Base-by-base conservation (phyloP, 2,329 filamentous ascomycete species). In the Anthostomella pinea region DNA sequence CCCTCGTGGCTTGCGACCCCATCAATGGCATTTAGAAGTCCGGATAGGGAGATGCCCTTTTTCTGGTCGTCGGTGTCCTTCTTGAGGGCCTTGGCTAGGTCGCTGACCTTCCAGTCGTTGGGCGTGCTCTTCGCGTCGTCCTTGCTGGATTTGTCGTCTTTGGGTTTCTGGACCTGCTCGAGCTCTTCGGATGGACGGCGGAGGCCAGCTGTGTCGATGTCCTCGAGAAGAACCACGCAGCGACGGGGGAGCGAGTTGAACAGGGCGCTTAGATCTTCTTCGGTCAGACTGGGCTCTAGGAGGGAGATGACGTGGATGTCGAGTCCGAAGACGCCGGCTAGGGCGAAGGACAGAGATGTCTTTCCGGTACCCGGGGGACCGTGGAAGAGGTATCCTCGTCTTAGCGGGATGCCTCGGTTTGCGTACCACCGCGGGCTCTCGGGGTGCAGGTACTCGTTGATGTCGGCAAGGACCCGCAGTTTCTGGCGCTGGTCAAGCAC, bases 11-110 rank as follows among this genome's bases (percentile, higher is more conserved):
- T 85, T 1, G 83, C 84, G 1, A 89, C 85, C 36, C 87, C 85
- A 53, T 94, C 87, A 41, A 94, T 87, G 39, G 84, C 83, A 60
- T 94, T 94, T 33, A 94, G 73, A 1, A 94, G 72, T 1, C 86
- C 86, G 0, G 85, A 87, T 2, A 93, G 72, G 1, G 84, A 86
- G 48, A 90, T 87, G n/a, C 73, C 61, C 41, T 64, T 62, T 43
- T 65, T 64, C 19, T 65, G 65, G 38, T 65, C 60, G 13, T 51
- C 48, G 31, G 23, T 58, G 10, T 67, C 63, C 30, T 64, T 66
- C 48, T 67, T 69, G 4, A 71, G 54, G 21, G 65, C 66, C 21
- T 64, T 64, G 4, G 68, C 66, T 20, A 69, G 57, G 44, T 68
- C 66, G 10, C 58, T 59, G 3, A 71, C 63, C 36, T 64, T 61